Evolutionary conservation across 1,284 basidiomycete genomes (phyloP), one percentile per base, ranked within the genome.

Genomic region (Acaromyces ingoldii): DNA sequence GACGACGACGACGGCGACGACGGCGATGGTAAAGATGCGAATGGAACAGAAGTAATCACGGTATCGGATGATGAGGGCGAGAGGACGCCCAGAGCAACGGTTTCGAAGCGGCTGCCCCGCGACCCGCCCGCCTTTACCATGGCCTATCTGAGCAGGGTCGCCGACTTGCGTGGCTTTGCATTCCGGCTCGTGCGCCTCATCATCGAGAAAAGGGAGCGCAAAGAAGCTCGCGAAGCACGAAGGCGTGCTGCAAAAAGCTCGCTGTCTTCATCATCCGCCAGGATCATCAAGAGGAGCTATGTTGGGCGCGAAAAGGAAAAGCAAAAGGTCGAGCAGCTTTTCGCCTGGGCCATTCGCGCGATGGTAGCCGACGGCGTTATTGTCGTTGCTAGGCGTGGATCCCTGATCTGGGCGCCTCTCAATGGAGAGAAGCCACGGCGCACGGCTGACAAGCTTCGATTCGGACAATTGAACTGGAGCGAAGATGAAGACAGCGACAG

Each of bases 281-380:
- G 40, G n/a, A 42, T 24, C 22, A 37, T 37, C 4, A 15, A 17
- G 40, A 26, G 22, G 15, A 22, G 15, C n/a, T 28, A 22, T 3
- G 17, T 25, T 7, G 28, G 38, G 21, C 21, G 7, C 17, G 42
- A 45, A 28, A 39, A 15, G 21, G 44, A 44, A 2, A 15, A 31
- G 31, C 46, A 57, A 7, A 65, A 62, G 31, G 31, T 53, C 3
- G 36, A 36, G 7, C 57, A 59, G 7, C 47, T 62, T 1, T 62
- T 62, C 34, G 50, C 58, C 31, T 55, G 52, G 51, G 51, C 53
- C n/a, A 36, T 60, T 17, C 53, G 62, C 7, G 58, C 56, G 30
- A 64, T 64, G 60, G 49, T 64, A 56, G 49, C 50, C 17, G 60
- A 64, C 22, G 62, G 62, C 22, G 59, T 56, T 50, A 53, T 64